phyloP scores from a whole-genome alignment of 768 basidiomycete species.

The Calocybe cyanea region DNA sequence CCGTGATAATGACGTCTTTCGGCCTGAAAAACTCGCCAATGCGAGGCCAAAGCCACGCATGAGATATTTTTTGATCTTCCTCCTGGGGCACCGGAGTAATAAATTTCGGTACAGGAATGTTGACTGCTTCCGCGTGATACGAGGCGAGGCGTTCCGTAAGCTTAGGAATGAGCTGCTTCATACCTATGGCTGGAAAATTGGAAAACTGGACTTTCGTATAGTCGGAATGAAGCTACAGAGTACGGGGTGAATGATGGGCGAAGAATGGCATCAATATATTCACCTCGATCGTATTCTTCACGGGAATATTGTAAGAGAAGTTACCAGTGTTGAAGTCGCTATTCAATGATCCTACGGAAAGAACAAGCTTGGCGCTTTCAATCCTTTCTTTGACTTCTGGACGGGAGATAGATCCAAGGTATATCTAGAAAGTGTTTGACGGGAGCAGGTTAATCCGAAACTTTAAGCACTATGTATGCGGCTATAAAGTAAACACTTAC shows the following conservation, averaged over 20 bases:
- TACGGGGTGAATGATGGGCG: constrained; percentile 1
- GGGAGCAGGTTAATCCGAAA: neutral
- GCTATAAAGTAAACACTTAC: constrained; percentile 37
- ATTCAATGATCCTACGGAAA: constrained; percentile 68
- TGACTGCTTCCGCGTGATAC: constrained; percentile 33
- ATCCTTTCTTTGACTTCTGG: constrained; percentile 67
- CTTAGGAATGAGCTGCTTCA: constrained; percentile 75
- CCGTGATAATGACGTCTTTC: constrained; percentile 77
- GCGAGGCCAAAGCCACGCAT: constrained; percentile 83
- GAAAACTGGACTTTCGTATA: constrained; percentile 65
- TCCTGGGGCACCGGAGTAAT: constrained; percentile 46
- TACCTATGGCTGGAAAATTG: constrained; percentile 60
- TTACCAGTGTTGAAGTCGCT: constrained; percentile 89
- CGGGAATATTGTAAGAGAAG: constrained; percentile 73
- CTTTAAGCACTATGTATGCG: neutral
- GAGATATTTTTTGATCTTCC: constrained; percentile 54
- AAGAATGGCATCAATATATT: neutral
- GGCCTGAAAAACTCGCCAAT: constrained; percentile 66
- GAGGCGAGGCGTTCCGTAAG: constrained; percentile 52
- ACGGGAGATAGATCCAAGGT: constrained; percentile 67
- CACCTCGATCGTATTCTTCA: constrained; percentile 61
- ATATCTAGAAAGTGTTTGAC: constrained; percentile 43
- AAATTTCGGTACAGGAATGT: constrained; percentile 45
- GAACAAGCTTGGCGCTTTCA: constrained; percentile 69
- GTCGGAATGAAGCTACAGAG: constrained; percentile 66